Percentiles rank a stretch among this genome's conserved stretches.
phyloP scores from a whole-genome alignment of 768 basidiomycete species.

The Mycena floridula region DNA sequence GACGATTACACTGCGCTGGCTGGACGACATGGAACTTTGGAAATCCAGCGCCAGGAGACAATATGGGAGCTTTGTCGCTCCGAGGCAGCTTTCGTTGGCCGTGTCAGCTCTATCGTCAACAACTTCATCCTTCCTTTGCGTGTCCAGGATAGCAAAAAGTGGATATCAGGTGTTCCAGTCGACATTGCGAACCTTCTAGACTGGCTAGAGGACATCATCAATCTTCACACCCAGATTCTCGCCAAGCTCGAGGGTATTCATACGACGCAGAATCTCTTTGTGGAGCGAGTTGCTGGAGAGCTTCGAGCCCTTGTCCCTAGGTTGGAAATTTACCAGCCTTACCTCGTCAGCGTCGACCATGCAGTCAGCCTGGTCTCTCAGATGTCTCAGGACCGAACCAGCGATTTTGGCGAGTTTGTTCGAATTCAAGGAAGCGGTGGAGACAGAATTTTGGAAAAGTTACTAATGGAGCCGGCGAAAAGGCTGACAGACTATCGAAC shows the following conservation, averaged over 20 bases:
- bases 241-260: constrained; percentile 38
- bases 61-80: constrained; percentile 64
- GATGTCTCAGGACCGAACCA: constrained; percentile 41
- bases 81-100: constrained; percentile 64
- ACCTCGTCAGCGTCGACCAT: constrained; percentile 66
- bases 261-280: constrained; percentile 33
- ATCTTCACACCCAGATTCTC: constrained; percentile 64
- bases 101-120: constrained; percentile 58
- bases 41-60: constrained; percentile 58
- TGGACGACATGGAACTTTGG: constrained; percentile 36
- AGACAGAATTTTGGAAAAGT: constrained; percentile 58
- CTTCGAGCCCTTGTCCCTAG: constrained; percentile 63
- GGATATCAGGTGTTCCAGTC: constrained; percentile 77
- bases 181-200: constrained; percentile 72
- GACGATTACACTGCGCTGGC: constrained; percentile 28
- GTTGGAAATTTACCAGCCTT: constrained; percentile 83
- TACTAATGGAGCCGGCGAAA: constrained; percentile 72
- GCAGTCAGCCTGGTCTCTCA: constrained; percentile 47
- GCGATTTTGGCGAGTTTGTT: constrained; percentile 84
- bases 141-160: constrained; percentile 57
- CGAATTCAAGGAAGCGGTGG: constrained; percentile 56
- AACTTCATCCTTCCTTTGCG: constrained; percentile 77
- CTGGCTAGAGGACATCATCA: constrained; percentile 83
- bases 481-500: constrained; percentile 66
- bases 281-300: constrained; percentile 26